Evolutionary conservation across 169 alveolate species (phyloP).

Genomic region (Perkinsus marinus): DNA sequence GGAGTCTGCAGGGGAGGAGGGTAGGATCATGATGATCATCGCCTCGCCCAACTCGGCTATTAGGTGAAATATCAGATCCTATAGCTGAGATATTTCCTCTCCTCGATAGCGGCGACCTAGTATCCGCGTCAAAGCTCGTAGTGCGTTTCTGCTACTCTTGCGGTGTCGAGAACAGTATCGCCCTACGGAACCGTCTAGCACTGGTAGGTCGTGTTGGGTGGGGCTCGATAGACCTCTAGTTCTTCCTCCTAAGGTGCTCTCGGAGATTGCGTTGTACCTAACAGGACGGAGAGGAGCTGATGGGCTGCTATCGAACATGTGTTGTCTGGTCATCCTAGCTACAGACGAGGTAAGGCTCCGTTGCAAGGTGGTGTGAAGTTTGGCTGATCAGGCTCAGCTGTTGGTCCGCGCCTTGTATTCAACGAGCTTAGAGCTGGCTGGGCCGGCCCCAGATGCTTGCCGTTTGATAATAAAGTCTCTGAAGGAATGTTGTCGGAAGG

Average conservation of each 20-base stretch:
- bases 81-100: not conserved
- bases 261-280: not conserved
- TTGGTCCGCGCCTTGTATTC: not conserved
- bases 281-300: not conserved
- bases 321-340: not conserved
- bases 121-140: not conserved
- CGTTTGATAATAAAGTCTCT: not conserved
- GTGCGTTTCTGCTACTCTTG: not conserved
- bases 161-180: not conserved
- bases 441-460: not conserved
- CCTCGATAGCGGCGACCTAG: not conserved
- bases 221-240: no score
- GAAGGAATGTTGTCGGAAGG: not conserved
- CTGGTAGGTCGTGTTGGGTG: not conserved
- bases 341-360: not conserved
- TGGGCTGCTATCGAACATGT: not conserved
- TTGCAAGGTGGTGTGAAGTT: not conserved
- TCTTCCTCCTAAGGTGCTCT: no score
- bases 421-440: not conserved
- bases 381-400: not conserved
- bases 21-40: no score
- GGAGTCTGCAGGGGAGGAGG: not conserved
- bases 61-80: not conserved
- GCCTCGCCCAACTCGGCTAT: no score
- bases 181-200: not conserved